Evolutionary conservation across 2,329 filamentous ascomycete species (phyloP).

Genomic region (Fonsecaea erecta): DNA sequence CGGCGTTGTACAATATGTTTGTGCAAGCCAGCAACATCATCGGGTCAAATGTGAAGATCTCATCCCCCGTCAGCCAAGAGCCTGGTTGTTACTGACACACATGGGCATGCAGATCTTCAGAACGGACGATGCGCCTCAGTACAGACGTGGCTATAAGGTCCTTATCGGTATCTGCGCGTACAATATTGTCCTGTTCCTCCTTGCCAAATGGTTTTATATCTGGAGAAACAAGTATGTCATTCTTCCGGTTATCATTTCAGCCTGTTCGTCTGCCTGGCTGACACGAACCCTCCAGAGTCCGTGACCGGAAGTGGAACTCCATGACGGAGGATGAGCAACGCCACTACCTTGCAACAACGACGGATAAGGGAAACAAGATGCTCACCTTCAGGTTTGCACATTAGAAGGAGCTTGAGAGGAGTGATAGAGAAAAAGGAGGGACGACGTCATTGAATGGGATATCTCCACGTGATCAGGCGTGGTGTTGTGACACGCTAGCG

Average conservation of each 20-base stretch:
- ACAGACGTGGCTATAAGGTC: conserved; percentile 62
- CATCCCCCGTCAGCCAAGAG: background rate
- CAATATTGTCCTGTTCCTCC: conserved; percentile 56
- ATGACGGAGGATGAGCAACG: conserved; percentile 48
- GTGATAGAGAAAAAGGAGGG: background rate
- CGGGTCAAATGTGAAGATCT: conserved; percentile 38
- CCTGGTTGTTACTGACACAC: conserved; percentile 7
- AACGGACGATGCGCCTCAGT: conserved; percentile 59
- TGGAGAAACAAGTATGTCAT: conserved; percentile 44
- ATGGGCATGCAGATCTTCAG: conserved; percentile 47
- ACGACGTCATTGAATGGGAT: background rate
- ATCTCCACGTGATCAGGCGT: background rate
- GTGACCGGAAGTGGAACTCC: conserved; percentile 46
- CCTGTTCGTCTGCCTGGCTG: background rate
- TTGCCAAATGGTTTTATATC: conserved; percentile 48
- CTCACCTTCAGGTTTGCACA: conserved; percentile 32
- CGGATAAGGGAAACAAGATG: conserved; percentile 48
- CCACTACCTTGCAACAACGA: conserved; percentile 46
- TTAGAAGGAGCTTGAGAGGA: background rate
- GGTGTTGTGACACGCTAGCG: background rate
- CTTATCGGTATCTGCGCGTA: conserved; percentile 59
- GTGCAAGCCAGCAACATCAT: conserved; percentile 45
- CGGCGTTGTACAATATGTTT: conserved; percentile 48
- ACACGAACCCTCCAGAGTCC: conserved; percentile 6
- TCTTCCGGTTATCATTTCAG: background rate